Percentiles rank a stretch among this genome's conserved stretches.
Conservation (phyloP, 768 basidiomycete species). For the Hygrocybe punicea region DNA sequence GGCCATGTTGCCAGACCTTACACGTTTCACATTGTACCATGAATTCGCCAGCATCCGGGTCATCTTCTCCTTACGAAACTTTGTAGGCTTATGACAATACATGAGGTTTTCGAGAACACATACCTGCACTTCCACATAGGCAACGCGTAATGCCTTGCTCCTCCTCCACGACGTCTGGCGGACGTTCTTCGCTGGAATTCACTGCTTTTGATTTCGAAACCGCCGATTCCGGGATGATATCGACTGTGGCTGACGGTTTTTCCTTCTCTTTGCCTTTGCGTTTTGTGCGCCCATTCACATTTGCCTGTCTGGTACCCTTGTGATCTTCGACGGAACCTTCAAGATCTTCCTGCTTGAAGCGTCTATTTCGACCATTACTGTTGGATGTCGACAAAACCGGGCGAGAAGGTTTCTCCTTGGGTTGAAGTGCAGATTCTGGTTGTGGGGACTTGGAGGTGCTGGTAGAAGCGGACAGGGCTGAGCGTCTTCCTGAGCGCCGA, state of each 20-base stretch:
- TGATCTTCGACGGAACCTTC: slow-evolving; percentile 60
- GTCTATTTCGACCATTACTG: slow-evolving; percentile 49
- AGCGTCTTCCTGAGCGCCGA: slow-evolving; percentile 72
- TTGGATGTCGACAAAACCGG: slow-evolving; percentile 39
- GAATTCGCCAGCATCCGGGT: slow-evolving; percentile 84
- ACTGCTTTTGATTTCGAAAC: slow-evolving; percentile 32
- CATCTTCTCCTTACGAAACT: slow-evolving; percentile 52
- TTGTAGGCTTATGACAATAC: slow-evolving; percentile 19
- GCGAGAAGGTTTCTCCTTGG: slow-evolving; percentile 44
- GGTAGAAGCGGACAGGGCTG: slow-evolving; percentile 61
- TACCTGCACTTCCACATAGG: slow-evolving; percentile 79
- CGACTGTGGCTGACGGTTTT: slow-evolving; percentile 29
- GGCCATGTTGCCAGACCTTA: slow-evolving; percentile 97
- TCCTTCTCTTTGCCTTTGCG: slow-evolving; percentile 67
- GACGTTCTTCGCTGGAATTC: background rate
- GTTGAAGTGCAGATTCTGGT: slow-evolving; percentile 56
- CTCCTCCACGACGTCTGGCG: slow-evolving; percentile 50
- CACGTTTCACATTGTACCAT: slow-evolving; percentile 98
- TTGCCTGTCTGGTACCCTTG: slow-evolving; percentile 41
- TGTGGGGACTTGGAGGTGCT: slow-evolving; percentile 73
- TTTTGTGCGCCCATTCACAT: slow-evolving; percentile 44
- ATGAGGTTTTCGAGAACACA: slow-evolving; percentile 26
- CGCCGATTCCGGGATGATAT: slow-evolving; percentile 31
- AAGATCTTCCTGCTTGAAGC: slow-evolving; percentile 68
- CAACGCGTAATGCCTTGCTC: slow-evolving; percentile 74